These are phyloP conservation scores for Eucalyptus curtisii DNA, from an alignment of 345 rosid genomes.

Conservation along the genomic window DNA sequence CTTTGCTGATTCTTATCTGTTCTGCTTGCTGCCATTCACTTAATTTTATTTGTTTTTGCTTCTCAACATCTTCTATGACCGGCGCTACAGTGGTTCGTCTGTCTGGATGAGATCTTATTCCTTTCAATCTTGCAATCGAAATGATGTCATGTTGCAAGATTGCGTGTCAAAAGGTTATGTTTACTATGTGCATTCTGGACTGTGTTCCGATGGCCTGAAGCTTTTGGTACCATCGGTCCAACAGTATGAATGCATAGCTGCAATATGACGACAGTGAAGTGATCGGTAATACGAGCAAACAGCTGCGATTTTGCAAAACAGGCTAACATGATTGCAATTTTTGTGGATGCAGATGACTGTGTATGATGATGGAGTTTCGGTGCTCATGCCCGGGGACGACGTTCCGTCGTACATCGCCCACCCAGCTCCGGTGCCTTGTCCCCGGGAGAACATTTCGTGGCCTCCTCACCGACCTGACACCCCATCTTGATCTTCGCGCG, in stretches of 20 bases:
- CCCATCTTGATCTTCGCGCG: not conserved
- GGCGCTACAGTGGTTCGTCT: not conserved
- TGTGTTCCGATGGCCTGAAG: not conserved
- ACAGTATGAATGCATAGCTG: not conserved
- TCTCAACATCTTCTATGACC: not conserved
- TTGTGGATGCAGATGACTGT: constrained; percentile 49
- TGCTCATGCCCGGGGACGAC: constrained; percentile 89
- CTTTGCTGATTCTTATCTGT: not conserved
- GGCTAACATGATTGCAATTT: not conserved
- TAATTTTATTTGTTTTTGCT: not conserved
- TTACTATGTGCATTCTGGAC: not conserved
- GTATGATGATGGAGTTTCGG: constrained; percentile 74
- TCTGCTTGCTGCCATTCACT: not conserved
- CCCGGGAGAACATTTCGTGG: constrained; percentile 4
- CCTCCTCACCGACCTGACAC: constrained; percentile 4
- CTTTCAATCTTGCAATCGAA: not conserved
- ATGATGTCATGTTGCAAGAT: not conserved
- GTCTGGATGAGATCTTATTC: not conserved
- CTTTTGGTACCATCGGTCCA: not conserved
- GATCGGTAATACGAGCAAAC: not conserved
- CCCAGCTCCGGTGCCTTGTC: constrained; percentile 57
- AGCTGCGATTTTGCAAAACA: not conserved
- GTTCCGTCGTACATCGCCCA: constrained; percentile 78
- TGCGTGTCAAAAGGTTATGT: not conserved
- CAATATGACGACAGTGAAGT: not conserved